Evolutionary conservation across 192 early-diverging fungal genomes (phyloP), one percentile per base, ranked within the genome.

Genomic region (Umbelopsis ramanniana): DNA sequence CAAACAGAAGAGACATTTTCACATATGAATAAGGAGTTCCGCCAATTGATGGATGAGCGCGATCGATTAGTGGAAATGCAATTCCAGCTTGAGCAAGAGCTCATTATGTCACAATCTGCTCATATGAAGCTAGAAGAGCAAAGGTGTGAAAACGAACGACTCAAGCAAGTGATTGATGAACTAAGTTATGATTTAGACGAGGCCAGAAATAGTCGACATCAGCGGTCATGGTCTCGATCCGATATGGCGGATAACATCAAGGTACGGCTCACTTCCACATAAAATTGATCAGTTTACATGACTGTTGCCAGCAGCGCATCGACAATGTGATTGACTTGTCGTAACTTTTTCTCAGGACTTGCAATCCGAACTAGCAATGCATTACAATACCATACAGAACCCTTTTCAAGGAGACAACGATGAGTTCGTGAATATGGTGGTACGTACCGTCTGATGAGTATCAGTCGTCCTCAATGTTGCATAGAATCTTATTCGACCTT

Each of bases 131-230:
- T 83, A 26, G 79, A 74, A 19, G 73, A 78, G 52, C 79, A 83
- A 68, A 66, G 77, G 14, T 73, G 70, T 19, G 82, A 83, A 43
- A 83, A 83, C 46, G 71, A 76, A 37, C 68, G 67, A 14, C 63
- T 83, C 5, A 76, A 79, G 47, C 71, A 78, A 63, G 71, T 78
- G 3, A 83, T 83, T 67, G 80, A 81, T 74, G 75, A 66, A 55
- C 45, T 83, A 22, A 77, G 71, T n/a, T 47, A 48, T 60, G 82
- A 83, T 69, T 55, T 83, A 29, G 79, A 83, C 52, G 76, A 81
- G 22, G 77, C 77, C 22, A 26, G 80, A 46, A 67, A 69, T 46
- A 66, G 69, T 24, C 70, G 70, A 35, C 66, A 63, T 37, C 57
- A 35, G 12, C 57, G 57, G 15, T 37, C 57, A 63, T 63, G 26